Evolutionary conservation across 352 stramenopile genomes (phyloP), one percentile per base, ranked within the genome.

Genomic region (Globisporangium radiosum): DNA sequence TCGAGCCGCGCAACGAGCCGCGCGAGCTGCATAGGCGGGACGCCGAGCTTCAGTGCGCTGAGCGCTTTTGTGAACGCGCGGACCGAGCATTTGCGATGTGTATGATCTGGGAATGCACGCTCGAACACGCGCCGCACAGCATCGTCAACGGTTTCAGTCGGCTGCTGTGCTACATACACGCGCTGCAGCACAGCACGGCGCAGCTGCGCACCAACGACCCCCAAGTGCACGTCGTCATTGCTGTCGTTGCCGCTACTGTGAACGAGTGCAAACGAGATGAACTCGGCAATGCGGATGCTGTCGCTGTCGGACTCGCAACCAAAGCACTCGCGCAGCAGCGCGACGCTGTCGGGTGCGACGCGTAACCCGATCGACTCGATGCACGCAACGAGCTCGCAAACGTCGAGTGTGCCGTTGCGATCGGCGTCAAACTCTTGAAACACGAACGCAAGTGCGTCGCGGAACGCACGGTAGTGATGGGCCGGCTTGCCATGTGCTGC

Each of bases 191-290:
- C 76, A 0, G 63, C 62, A 56, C 77, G 70, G 33, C 80, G 76
- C 5, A 90, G 57, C 25, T 64, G 68, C 11, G 70, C 72, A 2
- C 75, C 73, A 10, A 88, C 54, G 17, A 89, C 67, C 2, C 78
- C 79, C 38, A 92, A 62, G 40, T 47, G 60, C 43, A 62, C 60
- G 7, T 17, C 33, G 11, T 19, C 39, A 3, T 72, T 65, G 1
- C 60, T 45, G 44, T 66, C 52, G 10, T 60, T 52, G 4, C 37
- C 44, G 13, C 44, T 33, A 50, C 45, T 55, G n/a, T 60, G 57
- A 58, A 72, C 66, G 1, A 92, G 62, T 8, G 84, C 75, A 55
- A 92, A 92, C 4, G 82, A 89, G 42, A 88, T 84, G 61, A 90
- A 90, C 56, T 92, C 80, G 4, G 65, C 57, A 13, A 89, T 87